phyloP scores from a whole-genome alignment of 257 asterid species.

The Nicotiana tomentosiformis region DNA sequence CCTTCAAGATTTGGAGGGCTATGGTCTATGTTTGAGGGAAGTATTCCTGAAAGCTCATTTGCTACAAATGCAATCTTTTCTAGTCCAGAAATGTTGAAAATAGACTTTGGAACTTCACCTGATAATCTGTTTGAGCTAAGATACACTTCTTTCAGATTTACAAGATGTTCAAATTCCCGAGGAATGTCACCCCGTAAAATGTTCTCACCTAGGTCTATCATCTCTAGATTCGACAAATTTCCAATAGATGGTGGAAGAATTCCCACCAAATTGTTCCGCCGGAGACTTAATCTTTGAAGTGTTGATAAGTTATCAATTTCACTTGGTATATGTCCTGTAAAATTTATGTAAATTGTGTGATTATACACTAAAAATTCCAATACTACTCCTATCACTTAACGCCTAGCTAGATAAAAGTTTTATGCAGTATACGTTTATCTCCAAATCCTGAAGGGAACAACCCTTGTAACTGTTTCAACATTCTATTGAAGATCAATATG shows the following conservation, averaged over 20 bases:
- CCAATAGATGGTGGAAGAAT: not conserved
- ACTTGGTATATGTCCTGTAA: not conserved
- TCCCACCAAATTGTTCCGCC: not conserved
- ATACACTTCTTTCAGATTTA: not conserved
- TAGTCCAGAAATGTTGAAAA: conserved; percentile 21
- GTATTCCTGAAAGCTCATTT: conserved; percentile 19
- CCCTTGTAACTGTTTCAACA: not conserved
- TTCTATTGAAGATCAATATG: not conserved
- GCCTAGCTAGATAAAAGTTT: not conserved
- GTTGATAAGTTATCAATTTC: not conserved
- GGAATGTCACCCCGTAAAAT: conserved; percentile 13
- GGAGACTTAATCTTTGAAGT: not conserved
- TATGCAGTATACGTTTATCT: not conserved
- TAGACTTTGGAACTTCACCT: conserved; percentile 15
- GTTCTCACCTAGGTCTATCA: conserved; percentile 3
- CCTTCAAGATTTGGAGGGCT: conserved; percentile 11
- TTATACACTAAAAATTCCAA: not conserved
- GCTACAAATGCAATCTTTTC: not conserved
- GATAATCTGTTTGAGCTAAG: conserved; percentile 10
- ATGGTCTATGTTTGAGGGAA: not conserved
- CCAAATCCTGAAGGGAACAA: not conserved
- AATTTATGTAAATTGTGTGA: not conserved
- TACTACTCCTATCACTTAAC: not conserved
- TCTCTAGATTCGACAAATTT: not conserved
- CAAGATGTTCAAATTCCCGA: conserved; percentile 9